Evolutionary conservation across 306 rosid species (phyloP).

Genomic region (Lathyrus sativus): DNA sequence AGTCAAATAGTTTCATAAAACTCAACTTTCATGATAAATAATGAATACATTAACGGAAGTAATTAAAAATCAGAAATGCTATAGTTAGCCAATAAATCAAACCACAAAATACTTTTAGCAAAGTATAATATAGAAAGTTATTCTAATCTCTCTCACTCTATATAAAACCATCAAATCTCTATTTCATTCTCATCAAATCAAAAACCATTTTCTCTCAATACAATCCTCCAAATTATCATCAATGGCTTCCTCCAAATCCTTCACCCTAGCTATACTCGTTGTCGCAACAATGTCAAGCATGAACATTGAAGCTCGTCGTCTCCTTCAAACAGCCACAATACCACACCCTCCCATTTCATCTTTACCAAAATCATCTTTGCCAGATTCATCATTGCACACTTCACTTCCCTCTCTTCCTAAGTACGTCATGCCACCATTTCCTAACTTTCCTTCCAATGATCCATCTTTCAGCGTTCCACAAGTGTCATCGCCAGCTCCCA

Average conservation of each 20-base stretch:
- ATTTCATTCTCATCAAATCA: neutral
- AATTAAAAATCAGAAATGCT: too few species aligned
- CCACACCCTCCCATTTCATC: constrained; percentile 32
- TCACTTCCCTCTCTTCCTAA: too few species aligned
- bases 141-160: neutral
- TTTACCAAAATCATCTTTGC: constrained; percentile 28
- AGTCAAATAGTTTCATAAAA: too few species aligned
- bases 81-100: too few species aligned
- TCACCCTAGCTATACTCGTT: constrained; percentile 27
- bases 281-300: constrained; percentile 34
- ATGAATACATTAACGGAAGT: too few species aligned
- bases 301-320: constrained; percentile 33
- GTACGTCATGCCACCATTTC: constrained; percentile 7
- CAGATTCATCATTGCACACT: too few species aligned
- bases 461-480: neutral
- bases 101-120: too few species aligned
- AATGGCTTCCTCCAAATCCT: constrained; percentile 33
- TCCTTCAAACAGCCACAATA: constrained; percentile 31
- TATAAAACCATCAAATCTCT: constrained; percentile 16
- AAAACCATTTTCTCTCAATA: constrained; percentile 3
- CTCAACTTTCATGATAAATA: too few species aligned
- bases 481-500: too few species aligned
- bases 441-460: constrained; percentile 30
- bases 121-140: too few species aligned
- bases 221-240: constrained; percentile 9